These are phyloP conservation scores for Bassia scoparia DNA, from an alignment of 148 eudicot genomes.

Conservation along the genomic window DNA sequence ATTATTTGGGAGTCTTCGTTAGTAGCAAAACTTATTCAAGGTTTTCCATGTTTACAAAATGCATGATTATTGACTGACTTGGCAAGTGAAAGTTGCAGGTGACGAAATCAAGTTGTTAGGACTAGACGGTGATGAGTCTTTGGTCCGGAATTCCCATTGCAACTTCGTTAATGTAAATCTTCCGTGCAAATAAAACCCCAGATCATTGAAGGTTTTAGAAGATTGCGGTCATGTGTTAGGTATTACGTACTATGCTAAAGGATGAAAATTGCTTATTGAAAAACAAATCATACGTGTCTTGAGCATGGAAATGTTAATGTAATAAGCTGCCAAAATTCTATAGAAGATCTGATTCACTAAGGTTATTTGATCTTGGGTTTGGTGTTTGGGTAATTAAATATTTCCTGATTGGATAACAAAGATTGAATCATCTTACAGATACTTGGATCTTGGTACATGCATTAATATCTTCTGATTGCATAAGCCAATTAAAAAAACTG, in stretches of 20 bases:
- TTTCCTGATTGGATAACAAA: constrained; percentile 10
- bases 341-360: constrained; percentile 12
- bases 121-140: not conserved
- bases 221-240: not conserved
- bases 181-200: not conserved
- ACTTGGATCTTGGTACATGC: not conserved
- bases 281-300: not conserved
- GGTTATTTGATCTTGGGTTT: constrained; percentile 5
- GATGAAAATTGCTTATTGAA: too few species aligned
- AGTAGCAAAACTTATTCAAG: not conserved
- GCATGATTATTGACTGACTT: constrained; percentile 16
- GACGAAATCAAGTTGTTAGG: not conserved
- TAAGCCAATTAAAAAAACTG: constrained; percentile 6
- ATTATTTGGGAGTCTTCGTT: not conserved
- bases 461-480: not conserved
- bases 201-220: not conserved
- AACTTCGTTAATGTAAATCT: not conserved
- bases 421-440: constrained; percentile 11
- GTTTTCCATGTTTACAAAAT: not conserved
- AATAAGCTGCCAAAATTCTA: not conserved
- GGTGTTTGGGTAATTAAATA: not conserved
- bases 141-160: not conserved
- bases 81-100: not conserved
- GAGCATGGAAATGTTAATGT: not conserved
- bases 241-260: too few species aligned